Base-by-base conservation (phyloP, 305 asterid genomes). In the Petunia hybrid region DNA sequence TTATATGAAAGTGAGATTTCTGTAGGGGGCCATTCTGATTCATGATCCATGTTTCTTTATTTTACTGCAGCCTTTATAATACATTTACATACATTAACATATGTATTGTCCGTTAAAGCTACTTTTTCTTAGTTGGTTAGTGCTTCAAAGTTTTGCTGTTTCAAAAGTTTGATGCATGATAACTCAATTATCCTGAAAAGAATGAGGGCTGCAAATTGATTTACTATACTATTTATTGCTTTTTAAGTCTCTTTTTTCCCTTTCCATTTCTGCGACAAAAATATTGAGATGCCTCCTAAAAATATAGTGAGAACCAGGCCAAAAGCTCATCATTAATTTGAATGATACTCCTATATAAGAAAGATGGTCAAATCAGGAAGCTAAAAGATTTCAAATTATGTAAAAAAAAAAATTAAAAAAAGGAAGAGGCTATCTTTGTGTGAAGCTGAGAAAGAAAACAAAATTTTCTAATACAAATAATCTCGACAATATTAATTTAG, bases 21-120 rank as follows among this genome's bases (percentile, higher is more conserved):
- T 3, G 4, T 13, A 55, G 64, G 62, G 79, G 51, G 6, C 12
- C 8, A 60, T 59, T 60, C 40, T 6, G 2, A 57, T 40, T 60
- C 13, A 77, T 76, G 16, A n/a, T n/a, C 56, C 80, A 13, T 60
- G 80, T 77, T 62, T 73, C 62, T 46, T 73, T 48, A 73, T 45
- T 71, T 71, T 35, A 46, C 43, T 48, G 22, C 41, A 8, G 36
- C 56, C 2, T 69, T 16, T 68, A 42, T 22, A 16, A 22, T 40
- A 14, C 51, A 2, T 14, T 2, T 9, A 22, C 31, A 22, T 22
- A 22, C 31, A 22, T 22, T 22, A 22, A 22, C 31, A 22, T 22
- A 22, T 22, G 31, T 45, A 45, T 45, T 36, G 45, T 64, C 43
- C 8, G 63, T 57, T 45, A 57, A 55, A 57, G 35, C 10, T 57